Conservation (phyloP, 495 filamentous ascomycete species). For the Penicillium desertorum region DNA sequence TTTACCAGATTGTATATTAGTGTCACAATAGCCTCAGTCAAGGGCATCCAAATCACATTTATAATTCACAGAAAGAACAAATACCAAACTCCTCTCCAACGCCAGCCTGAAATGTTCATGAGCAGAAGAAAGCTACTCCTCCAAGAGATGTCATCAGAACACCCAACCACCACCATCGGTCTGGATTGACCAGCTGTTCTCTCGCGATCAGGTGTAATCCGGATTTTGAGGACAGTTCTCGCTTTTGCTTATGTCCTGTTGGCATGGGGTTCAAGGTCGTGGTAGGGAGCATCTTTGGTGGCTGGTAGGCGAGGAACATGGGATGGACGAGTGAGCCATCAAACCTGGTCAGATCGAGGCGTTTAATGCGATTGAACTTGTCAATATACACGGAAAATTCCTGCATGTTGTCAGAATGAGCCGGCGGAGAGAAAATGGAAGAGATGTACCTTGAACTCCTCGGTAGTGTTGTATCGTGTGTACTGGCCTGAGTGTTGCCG, state of each 20-base stretch:
- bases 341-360: constrained; percentile 64
- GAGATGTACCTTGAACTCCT: constrained; percentile 58
- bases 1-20: constrained; percentile 19
- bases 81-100: constrained; percentile 1
- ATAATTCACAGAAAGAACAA: constrained; percentile 9
- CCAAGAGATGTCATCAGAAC: constrained; percentile 65
- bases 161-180: constrained; percentile 70
- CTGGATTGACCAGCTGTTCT: constrained; percentile 52
- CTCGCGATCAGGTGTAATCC: constrained; percentile 34
- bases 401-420: constrained; percentile 41
- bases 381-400: constrained; percentile 62
- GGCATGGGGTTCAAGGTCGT: constrained; percentile 61
- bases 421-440: not conserved
- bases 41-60: constrained; percentile 10
- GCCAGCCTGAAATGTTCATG: constrained; percentile 18
- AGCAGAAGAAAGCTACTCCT: constrained; percentile 38
- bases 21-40: constrained; percentile 22
- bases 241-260: constrained; percentile 20
- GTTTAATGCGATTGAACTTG: constrained; percentile 58
- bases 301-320: constrained; percentile 67
- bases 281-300: constrained; percentile 76
- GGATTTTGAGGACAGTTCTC: constrained; percentile 16
- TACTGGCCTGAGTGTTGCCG: constrained; percentile 51
- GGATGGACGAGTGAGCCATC: constrained; percentile 70
- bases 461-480: constrained; percentile 68